Percentiles rank a stretch among this genome's conserved stretches.
Conservation (phyloP, 2,329 filamentous ascomycete species). For the Neofusicoccum parvum region DNA sequence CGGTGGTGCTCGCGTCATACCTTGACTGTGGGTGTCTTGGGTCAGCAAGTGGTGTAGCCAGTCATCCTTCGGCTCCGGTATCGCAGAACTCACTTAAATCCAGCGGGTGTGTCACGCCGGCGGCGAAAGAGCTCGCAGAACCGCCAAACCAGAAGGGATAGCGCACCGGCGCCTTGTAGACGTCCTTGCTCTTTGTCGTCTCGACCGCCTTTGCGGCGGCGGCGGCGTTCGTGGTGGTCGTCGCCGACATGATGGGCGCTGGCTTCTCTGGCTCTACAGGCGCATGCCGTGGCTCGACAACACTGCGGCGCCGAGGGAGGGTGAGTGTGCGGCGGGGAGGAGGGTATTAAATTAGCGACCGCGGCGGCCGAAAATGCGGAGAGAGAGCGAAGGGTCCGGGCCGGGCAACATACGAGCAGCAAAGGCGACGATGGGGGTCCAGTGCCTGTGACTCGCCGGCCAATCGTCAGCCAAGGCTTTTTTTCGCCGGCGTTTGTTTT, state of each 20-base stretch:
- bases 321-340: background rate
- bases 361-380: slow-evolving; percentile 4
- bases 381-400: background rate
- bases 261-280: background rate
- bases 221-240: slow-evolving; percentile 36
- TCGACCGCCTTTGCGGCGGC: slow-evolving; percentile 37
- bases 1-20: slow-evolving; percentile 31
- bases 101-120: slow-evolving; percentile 88
- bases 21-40: slow-evolving; percentile 42
- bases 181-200: slow-evolving; percentile 45
- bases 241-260: slow-evolving; percentile 16
- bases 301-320: background rate
- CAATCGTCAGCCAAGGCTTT: slow-evolving; percentile 22
- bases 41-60: slow-evolving; percentile 32
- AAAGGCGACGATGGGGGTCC: background rate
- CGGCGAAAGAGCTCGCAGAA: slow-evolving; percentile 88
- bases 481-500: slow-evolving; percentile 15
- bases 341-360: background rate
- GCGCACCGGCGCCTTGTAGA: slow-evolving; percentile 42
- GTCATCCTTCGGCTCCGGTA: background rate
- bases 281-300: slow-evolving; percentile 4
- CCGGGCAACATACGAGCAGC: background rate
- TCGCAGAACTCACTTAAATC: slow-evolving; percentile 71
- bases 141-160: slow-evolving; percentile 85
- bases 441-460: background rate